These are phyloP conservation scores for Stachybotrys elegans DNA, from an alignment of 2,329 filamentous ascomycete genomes.

Conservation along the genomic window DNA sequence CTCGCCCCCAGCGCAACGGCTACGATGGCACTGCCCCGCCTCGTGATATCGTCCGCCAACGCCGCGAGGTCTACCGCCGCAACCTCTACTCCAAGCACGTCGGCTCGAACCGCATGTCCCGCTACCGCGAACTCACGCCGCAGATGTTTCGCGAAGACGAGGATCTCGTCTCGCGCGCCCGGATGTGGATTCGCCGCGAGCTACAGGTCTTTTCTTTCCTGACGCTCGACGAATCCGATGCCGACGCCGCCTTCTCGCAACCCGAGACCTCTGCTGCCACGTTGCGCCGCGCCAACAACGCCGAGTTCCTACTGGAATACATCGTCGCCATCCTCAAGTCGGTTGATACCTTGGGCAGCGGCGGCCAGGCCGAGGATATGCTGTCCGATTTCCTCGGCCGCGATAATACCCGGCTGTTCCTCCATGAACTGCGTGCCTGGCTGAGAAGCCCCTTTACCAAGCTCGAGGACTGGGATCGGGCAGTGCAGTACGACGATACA, in stretches of 20 bases:
- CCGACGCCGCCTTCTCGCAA: slow-evolving; percentile 3
- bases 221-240: slow-evolving; percentile 23
- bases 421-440: slow-evolving; percentile 83
- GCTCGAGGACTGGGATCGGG: slow-evolving; percentile 72
- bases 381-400: slow-evolving; percentile 73
- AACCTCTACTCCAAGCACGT: slow-evolving; percentile 75
- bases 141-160: slow-evolving; percentile 57
- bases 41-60: slow-evolving; percentile 31
- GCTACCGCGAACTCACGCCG: slow-evolving; percentile 70
- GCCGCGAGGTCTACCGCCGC: slow-evolving; percentile 68
- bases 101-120: slow-evolving; percentile 73
- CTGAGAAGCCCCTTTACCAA: slow-evolving; percentile 72
- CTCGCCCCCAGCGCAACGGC: neutral
- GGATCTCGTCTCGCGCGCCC: slow-evolving; percentile 68
- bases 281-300: slow-evolving; percentile 53
- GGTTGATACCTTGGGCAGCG: slow-evolving; percentile 73
- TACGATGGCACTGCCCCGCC: neutral
- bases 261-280: slow-evolving; percentile 4
- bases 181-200: slow-evolving; percentile 79
- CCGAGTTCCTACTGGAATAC: slow-evolving; percentile 83
- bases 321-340: slow-evolving; percentile 78
- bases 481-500: slow-evolving; percentile 61
- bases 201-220: slow-evolving; percentile 78
- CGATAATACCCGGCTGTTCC: slow-evolving; percentile 66
- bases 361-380: slow-evolving; percentile 74